These are phyloP conservation scores for Plantago lanceolata DNA, from an alignment of 305 asterid genomes.

Conservation along the genomic window DNA sequence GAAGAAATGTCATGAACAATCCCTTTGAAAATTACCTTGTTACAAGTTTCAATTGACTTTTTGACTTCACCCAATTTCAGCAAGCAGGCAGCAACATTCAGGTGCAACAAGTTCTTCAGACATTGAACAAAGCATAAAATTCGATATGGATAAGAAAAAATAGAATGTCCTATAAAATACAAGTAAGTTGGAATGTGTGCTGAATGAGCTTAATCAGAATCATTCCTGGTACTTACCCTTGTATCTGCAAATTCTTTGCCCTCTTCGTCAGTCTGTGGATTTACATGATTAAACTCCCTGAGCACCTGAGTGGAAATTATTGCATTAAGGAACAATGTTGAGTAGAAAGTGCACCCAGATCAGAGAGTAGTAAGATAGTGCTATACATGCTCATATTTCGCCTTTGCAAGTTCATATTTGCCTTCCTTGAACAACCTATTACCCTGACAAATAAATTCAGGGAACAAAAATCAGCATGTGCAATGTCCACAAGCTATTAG, in stretches of 20 bases:
- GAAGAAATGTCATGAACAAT: background rate
- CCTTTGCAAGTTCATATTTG: constrained; percentile 88
- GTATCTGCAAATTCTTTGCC: constrained; percentile 86
- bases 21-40: constrained; percentile 52
- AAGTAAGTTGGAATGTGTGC: background rate
- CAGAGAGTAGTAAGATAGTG: constrained; percentile 1
- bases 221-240: constrained; percentile 53
- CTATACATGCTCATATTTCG: constrained; percentile 85
- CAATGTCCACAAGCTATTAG: background rate
- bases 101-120: constrained; percentile 77
- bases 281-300: constrained; percentile 90
- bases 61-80: constrained; percentile 74
- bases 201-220: constrained; percentile 15
- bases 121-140: constrained; percentile 22
- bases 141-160: constrained; percentile 11
- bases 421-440: constrained; percentile 96
- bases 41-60: constrained; percentile 85
- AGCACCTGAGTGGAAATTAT: constrained; percentile 56
- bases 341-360: constrained; percentile 12
- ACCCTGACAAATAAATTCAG: constrained; percentile 59
- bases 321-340: constrained; percentile 2
- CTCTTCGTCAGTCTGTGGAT: constrained; percentile 92
- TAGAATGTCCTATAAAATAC: constrained; percentile 6
- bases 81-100: constrained; percentile 95
- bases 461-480: constrained; percentile 19